A percentile compares a stretch with the other conserved stretches of the same genome.
phyloP scores from a whole-genome alignment of 768 basidiomycete species.

The Inosperma sp. region DNA sequence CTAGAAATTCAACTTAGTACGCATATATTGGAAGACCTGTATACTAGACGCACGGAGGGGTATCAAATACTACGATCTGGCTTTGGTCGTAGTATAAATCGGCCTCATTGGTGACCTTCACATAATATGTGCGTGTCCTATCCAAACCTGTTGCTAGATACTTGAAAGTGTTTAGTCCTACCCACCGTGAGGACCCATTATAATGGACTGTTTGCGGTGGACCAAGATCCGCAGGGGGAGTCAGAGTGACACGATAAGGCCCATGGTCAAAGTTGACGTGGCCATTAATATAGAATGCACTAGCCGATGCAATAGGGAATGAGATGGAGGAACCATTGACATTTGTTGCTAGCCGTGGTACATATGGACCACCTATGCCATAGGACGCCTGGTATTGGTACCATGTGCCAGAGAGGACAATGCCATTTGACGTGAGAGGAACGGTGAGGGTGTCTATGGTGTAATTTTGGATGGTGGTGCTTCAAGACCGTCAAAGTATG shows the following conservation, averaged over 20 bases:
- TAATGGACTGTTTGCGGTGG: neutral
- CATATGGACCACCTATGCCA: neutral
- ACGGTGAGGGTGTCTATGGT: neutral
- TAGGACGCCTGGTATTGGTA: neutral
- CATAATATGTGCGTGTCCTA: neutral
- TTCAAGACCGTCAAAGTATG: no score
- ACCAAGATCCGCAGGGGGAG: slow-evolving; percentile 8
- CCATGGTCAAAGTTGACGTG: slow-evolving; percentile 11
- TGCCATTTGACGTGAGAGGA: neutral
- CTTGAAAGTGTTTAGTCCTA: neutral
- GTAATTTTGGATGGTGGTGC: neutral
- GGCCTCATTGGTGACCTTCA: neutral
- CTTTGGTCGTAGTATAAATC: slow-evolving; percentile 5
- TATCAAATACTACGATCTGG: neutral
- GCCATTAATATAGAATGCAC: slow-evolving; percentile 12
- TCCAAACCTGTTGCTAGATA: slow-evolving; percentile 5
- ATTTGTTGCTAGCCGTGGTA: slow-evolving; percentile 6
- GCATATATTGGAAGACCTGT: neutral
- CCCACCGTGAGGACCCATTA: slow-evolving; percentile 10
- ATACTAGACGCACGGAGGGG: neutral
- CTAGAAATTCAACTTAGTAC: neutral
- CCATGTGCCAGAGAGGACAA: neutral
- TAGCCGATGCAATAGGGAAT: slow-evolving; percentile 8
- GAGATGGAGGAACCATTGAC: slow-evolving; percentile 5
- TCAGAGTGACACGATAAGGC: slow-evolving; percentile 5